phyloP scores from a whole-genome alignment of 371 early-diverging fungal species.

The Parasitella parasitica region DNA sequence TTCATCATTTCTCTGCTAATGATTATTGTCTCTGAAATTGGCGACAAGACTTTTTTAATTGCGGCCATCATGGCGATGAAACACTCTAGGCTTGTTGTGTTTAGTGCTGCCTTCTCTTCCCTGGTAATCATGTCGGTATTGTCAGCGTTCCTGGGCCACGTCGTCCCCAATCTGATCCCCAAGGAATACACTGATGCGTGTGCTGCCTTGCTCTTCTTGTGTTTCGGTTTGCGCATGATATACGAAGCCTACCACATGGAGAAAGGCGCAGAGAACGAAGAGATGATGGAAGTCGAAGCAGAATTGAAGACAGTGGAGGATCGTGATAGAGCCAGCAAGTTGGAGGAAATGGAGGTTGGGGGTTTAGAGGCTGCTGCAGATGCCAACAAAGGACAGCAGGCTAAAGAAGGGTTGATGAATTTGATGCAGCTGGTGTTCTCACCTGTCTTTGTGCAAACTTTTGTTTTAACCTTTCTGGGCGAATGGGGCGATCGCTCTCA shows the following conservation, averaged over 20 bases:
- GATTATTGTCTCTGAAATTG: constrained; percentile 93
- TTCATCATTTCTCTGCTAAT: constrained; percentile 69
- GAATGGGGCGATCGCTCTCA: constrained; percentile 98
- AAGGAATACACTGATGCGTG: constrained; percentile 80
- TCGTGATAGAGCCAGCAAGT: constrained; percentile 54
- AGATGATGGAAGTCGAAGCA: constrained; percentile 84
- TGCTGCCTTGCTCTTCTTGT: constrained; percentile 83
- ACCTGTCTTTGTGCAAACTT: constrained; percentile 93
- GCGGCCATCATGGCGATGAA: constrained; percentile 97
- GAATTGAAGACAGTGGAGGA: constrained; percentile 83
- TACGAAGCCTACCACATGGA: constrained; percentile 86
- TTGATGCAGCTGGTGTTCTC: constrained; percentile 74
- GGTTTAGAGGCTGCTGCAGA: constrained; percentile 6
- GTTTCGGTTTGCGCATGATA: constrained; percentile 90
- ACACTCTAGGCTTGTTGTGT: constrained; percentile 83
- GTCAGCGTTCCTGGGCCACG: constrained; percentile 89
- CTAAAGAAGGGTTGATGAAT: constrained; percentile 57
- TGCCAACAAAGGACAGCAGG: constrained; percentile 19
- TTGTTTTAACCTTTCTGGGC: constrained; percentile 92
- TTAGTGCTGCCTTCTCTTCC: constrained; percentile 84
- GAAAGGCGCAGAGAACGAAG: constrained; percentile 82
- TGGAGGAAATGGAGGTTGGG: constrained; percentile 52
- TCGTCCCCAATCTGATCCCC: constrained; percentile 84
- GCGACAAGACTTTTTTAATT: constrained; percentile 97
- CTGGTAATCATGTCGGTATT: constrained; percentile 92